Evolutionary conservation across 1,284 basidiomycete species (phyloP).

Genomic region (Cystobasidiaceae sp.): DNA sequence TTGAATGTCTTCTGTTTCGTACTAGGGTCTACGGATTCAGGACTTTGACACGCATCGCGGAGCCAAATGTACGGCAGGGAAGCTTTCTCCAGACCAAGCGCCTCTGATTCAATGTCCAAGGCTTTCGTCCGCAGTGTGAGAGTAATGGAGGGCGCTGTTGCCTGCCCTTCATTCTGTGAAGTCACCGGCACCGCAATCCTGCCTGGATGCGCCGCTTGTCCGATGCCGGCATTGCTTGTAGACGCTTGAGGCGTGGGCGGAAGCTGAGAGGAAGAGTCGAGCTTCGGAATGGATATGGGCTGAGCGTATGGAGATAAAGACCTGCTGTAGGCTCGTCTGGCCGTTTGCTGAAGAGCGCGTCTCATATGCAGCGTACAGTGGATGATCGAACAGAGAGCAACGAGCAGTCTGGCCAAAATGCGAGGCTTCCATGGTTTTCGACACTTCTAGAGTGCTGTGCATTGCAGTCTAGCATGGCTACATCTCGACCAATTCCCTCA

Average conservation of each 20-base stretch:
- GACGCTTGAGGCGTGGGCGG: conserved; percentile 12
- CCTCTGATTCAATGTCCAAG: conserved; percentile 19
- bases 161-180: conserved; percentile 1
- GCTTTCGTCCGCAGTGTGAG: conserved; percentile 27
- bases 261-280: background rate
- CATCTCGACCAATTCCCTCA: too few relatives aligned
- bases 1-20: conserved; percentile 70
- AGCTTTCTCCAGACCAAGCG: conserved; percentile 19
- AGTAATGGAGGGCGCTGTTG: conserved; percentile 22
- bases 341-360: conserved; percentile 7
- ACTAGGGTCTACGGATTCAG: conserved; percentile 62
- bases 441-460: too few relatives aligned
- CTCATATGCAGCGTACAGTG: background rate
- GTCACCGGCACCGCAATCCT: conserved; percentile 9
- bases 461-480: too few relatives aligned
- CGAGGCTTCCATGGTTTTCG: background rate
- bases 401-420: background rate
- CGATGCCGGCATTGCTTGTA: background rate
- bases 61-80: conserved; percentile 44
- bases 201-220: background rate
- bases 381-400: background rate
- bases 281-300: conserved; percentile 16
- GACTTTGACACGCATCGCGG: conserved; percentile 57
- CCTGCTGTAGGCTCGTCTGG: conserved; percentile 9
- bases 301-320: conserved; percentile 3